Evolutionary conservation across 2,329 filamentous ascomycete species (phyloP).

Genomic region (Fusarium anthophilum): DNA sequence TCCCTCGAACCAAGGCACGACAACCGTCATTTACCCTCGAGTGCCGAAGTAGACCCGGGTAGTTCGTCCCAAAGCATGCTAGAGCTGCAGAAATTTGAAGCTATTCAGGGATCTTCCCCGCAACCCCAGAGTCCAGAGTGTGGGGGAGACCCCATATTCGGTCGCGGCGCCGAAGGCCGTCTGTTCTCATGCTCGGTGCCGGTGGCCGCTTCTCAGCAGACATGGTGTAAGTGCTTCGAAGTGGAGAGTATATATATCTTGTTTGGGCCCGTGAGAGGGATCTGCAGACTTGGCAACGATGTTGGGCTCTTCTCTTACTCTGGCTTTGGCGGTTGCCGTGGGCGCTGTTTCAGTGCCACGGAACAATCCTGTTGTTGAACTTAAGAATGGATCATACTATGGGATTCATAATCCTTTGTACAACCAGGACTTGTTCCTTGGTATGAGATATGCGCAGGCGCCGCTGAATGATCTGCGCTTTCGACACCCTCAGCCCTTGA

Average conservation of each 20-base stretch:
- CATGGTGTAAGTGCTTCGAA: background rate
- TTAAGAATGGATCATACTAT: constrained; percentile 29
- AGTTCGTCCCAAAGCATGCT: background rate
- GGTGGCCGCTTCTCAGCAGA: background rate
- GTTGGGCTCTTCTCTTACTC: background rate
- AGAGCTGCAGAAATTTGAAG: background rate
- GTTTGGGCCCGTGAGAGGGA: background rate
- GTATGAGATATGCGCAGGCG: constrained; percentile 27
- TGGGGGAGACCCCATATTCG: constrained; percentile 18
- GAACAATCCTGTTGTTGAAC: background rate
- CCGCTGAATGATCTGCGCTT: constrained; percentile 26
- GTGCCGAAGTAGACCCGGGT: background rate
- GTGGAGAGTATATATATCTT: background rate
- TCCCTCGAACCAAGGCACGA: background rate
- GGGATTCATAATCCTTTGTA: constrained; percentile 4
- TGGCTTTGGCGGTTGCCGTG: background rate
- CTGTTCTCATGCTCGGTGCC: background rate
- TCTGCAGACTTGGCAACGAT: background rate
- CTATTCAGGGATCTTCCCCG: constrained; percentile 8
- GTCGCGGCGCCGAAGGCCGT: constrained; percentile 21
- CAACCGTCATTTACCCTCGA: background rate
- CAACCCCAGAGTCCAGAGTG: constrained; percentile 9
- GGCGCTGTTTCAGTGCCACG: background rate
- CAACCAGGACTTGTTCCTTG: constrained; percentile 28
- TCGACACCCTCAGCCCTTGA: constrained; percentile 14